Evolutionary conservation across 139 green algal genomes (phyloP).

Genomic region (Closterium sp.): DNA sequence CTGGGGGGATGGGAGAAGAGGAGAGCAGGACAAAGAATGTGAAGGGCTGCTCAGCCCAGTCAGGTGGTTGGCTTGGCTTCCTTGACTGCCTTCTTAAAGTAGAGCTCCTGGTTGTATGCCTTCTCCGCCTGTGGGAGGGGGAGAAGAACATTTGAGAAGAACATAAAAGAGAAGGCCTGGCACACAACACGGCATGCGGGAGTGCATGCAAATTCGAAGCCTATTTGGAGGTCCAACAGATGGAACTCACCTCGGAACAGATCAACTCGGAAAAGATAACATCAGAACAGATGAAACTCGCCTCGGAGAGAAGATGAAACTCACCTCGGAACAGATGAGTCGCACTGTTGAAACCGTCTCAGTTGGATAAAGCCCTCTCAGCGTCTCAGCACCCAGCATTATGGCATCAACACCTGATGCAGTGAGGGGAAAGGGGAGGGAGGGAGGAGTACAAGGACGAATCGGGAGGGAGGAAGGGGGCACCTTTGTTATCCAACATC

Average conservation of each 20-base stretch:
- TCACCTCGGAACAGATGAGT: slow-evolving; percentile 51
- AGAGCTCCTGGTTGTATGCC: slow-evolving; percentile 29
- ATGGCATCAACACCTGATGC: slow-evolving; percentile 61
- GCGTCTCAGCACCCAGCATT: slow-evolving; percentile 75
- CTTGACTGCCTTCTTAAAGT: slow-evolving; percentile 2
- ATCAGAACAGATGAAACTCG: neutral
- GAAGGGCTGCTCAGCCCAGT: too few relatives aligned
- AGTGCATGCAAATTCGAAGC: neutral
- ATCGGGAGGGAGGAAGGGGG: too few relatives aligned
- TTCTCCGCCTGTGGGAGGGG: slow-evolving; percentile 9
- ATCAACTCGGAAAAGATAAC: too few relatives aligned
- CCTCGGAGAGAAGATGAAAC: neutral
- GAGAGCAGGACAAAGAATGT: neutral
- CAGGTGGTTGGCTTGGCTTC: too few relatives aligned
- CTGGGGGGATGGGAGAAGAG: neutral
- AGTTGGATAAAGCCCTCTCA: slow-evolving; percentile 67
- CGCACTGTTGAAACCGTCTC: slow-evolving; percentile 70
- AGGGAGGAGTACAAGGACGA: neutral
- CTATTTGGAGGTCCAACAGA: neutral
- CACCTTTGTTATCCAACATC: too few relatives aligned
- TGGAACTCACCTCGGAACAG: neutral
- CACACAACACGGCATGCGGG: too few relatives aligned
- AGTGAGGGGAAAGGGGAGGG: neutral
- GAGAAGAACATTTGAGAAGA: too few relatives aligned
- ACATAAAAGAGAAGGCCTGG: too few relatives aligned